Percentiles rank a stretch among this genome's conserved stretches.
phyloP scores from a whole-genome alignment of 1,284 basidiomycete genomes.

The Tylopilus sp. region DNA sequence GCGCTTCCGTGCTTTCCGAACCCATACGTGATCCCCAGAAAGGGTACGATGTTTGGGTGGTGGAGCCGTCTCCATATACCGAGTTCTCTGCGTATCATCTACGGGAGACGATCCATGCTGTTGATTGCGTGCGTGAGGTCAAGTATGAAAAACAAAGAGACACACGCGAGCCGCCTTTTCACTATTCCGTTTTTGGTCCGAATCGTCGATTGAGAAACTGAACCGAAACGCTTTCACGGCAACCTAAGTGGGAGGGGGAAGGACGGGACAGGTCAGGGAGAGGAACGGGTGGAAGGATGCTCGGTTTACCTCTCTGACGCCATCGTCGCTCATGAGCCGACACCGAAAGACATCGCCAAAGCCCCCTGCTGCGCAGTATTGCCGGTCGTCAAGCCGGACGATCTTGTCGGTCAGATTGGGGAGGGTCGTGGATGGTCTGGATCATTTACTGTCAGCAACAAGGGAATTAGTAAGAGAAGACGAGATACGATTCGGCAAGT shows the following conservation, averaged over 20 bases:
- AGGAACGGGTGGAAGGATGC: too few relatives aligned
- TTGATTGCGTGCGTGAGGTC: too few relatives aligned
- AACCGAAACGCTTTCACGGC: slow-evolving; percentile 18
- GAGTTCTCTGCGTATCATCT: slow-evolving; percentile 17
- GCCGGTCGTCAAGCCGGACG: not conserved
- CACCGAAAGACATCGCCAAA: slow-evolving; percentile 19
- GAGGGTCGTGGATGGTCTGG: not conserved
- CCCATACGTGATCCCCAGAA: slow-evolving; percentile 11
- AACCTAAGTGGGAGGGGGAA: slow-evolving; percentile 9
- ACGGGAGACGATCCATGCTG: not conserved
- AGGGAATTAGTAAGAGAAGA: not conserved
- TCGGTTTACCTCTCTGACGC: slow-evolving; percentile 6
- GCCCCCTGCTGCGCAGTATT: not conserved
- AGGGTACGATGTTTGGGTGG: slow-evolving; percentile 16
- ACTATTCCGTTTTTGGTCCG: not conserved
- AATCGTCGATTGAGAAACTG: slow-evolving; percentile 1
- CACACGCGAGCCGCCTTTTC: slow-evolving; percentile 1
- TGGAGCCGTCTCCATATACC: slow-evolving; percentile 10
- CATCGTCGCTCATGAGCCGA: not conserved
- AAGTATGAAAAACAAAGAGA: too few relatives aligned
- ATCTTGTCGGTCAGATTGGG: slow-evolving; percentile 2
- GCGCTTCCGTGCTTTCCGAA: slow-evolving; percentile 11
- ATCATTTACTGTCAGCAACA: not conserved
- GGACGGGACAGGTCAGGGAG: not conserved
- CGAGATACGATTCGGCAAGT: not conserved